Evolutionary conservation across 2,329 filamentous ascomycete genomes (phyloP), one percentile per base, ranked within the genome.

Genomic region (Rhynchosporium secalis): DNA sequence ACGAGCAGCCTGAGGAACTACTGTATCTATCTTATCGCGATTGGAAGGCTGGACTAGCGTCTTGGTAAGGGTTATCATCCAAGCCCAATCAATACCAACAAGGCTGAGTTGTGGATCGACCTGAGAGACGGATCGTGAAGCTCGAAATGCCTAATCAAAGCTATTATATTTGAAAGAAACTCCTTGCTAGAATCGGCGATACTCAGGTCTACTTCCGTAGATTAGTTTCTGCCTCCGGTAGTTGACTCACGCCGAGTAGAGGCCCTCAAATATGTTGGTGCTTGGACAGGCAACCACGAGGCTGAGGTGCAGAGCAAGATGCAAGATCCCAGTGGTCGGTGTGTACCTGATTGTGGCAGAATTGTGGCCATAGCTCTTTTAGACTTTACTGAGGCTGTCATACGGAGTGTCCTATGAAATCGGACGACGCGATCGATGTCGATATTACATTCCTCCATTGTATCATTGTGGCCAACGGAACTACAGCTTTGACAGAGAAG

Each of bases 191-290:
- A n/a, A 28, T 31, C 29, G 29, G 48, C 54, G 33, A 10, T n/a
- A 38, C 41, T 48, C 31, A 46, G 13, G 33, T 10, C 3, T 3
- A 12, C 13, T 29, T 60, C 45, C 49, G 56, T 38, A 33, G 46
- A 13, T n/a, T 46, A 3, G 49, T 57, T 45, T 59, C 58, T 47
- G 31, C 62, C 56, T 45, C 15, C 40, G 6, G 29, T 12, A 54
- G 20, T 49, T 63, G 62, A 63, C 48, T 63, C 62, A 63, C 43
- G 58, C 62, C 58, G 62, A 61, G 58, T 61, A 61, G 40, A 45
- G 38, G 38, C 13, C 5, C 15, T 52, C 52, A 10, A 38, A 28
- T 20, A 41, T 2, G 4, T 40, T 33, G 20, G 20, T 20, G 12
- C 9, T 28, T 28, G 51, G n/a, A 52, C 33, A 54, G 51, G 51